Evolutionary conservation across 1,284 basidiomycete genomes (phyloP).

Genomic region (Prillingera fragicola): DNA sequence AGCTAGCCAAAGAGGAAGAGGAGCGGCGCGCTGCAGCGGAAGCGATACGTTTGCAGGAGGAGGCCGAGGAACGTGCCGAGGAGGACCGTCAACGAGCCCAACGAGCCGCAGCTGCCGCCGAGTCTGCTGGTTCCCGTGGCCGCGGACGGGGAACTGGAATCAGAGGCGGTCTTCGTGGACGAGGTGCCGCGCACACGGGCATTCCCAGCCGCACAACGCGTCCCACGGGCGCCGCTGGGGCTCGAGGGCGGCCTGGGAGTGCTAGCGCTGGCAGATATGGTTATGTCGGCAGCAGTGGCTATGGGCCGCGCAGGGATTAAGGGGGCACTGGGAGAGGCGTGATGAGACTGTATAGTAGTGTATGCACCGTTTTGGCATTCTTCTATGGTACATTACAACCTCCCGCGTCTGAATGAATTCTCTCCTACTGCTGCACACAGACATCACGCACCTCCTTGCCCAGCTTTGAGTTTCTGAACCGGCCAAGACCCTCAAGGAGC

Average conservation of each 20-base stretch:
- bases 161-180: not conserved
- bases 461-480: constrained; percentile 32
- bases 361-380: constrained; percentile 2
- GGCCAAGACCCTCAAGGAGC: constrained; percentile 33
- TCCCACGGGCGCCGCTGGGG: not conserved
- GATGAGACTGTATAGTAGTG: not conserved
- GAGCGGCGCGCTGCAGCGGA: constrained; percentile 1
- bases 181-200: not conserved
- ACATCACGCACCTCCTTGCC: constrained; percentile 37
- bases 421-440: constrained; percentile 40
- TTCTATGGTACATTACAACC: not conserved
- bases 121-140: not conserved
- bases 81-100: not conserved
- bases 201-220: constrained; percentile 4
- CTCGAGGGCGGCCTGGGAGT: constrained; percentile 5
- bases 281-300: constrained; percentile 44
- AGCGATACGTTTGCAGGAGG: not conserved
- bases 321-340: not conserved
- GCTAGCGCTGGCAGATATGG: constrained; percentile 20
- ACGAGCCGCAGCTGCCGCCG: constrained; percentile 6
- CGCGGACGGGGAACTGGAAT: not conserved
- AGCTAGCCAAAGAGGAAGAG: constrained; percentile 21
- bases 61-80: constrained; percentile 8
- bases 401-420: too few relatives aligned
- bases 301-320: constrained; percentile 28